phyloP scores from a whole-genome alignment of 495 filamentous ascomycete species.

The Polyplosphaeria fusca region DNA sequence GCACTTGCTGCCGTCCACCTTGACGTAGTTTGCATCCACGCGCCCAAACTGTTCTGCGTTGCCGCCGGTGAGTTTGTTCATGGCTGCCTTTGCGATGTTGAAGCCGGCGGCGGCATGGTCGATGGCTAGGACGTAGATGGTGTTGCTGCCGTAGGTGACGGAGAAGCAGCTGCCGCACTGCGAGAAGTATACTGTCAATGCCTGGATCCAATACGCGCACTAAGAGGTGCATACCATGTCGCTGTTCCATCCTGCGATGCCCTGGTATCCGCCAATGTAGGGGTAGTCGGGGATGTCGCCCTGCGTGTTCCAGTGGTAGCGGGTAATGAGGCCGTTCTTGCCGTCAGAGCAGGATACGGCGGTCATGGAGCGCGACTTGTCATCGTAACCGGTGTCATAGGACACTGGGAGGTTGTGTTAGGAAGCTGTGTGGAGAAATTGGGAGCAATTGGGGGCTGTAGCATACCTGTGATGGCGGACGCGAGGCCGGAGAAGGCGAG shows the following conservation, averaged over 20 bases:
- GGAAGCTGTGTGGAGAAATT: background rate
- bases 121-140: slow-evolving; percentile 64
- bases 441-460: background rate
- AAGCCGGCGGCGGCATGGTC: slow-evolving; percentile 60
- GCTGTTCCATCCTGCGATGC: slow-evolving; percentile 58
- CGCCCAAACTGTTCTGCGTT: slow-evolving; percentile 55
- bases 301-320: slow-evolving; percentile 47
- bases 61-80: slow-evolving; percentile 63
- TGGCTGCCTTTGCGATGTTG: slow-evolving; percentile 62
- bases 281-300: slow-evolving; percentile 31
- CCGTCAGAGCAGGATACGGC: slow-evolving; percentile 58
- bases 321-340: slow-evolving; percentile 55
- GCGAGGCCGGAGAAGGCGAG: slow-evolving; percentile 40
- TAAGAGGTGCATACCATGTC: slow-evolving; percentile 36
- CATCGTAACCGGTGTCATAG: slow-evolving; percentile 60
- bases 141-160: slow-evolving; percentile 57
- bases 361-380: slow-evolving; percentile 45
- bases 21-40: slow-evolving; percentile 44
- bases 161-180: slow-evolving; percentile 69
- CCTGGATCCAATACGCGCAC: background rate
- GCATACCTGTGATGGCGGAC: slow-evolving; percentile 39
- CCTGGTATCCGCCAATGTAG: slow-evolving; percentile 59
- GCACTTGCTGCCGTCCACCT: slow-evolving; percentile 20
- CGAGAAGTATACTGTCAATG: too few relatives aligned
- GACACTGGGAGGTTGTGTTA: slow-evolving; percentile 42